Percentiles rank a stretch among this genome's conserved stretches.
phyloP scores from a whole-genome alignment of 108 stramenopile genomes.

The Fragilaria radians region DNA sequence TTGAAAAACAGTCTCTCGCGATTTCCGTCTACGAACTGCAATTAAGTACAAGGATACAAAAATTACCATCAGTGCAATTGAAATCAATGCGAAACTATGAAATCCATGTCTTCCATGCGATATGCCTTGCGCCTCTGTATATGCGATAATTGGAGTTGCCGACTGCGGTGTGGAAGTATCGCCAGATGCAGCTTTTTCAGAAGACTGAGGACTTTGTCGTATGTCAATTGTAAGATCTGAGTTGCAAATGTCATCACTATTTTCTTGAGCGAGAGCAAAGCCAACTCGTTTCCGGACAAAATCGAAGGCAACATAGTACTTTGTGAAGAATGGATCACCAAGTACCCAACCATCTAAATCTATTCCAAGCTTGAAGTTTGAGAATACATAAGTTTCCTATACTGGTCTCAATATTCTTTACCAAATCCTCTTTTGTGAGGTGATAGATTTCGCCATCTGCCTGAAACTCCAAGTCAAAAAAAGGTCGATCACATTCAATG shows the following conservation, averaged over 20 bases:
- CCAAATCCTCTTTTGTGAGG: constrained; percentile 39
- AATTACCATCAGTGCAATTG: not conserved
- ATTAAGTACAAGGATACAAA: not conserved
- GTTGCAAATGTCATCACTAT: constrained; percentile 16
- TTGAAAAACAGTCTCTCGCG: not conserved
- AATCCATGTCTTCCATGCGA: not conserved
- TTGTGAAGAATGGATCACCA: constrained; percentile 94
- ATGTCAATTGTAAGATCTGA: constrained; percentile 24
- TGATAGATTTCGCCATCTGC: constrained; percentile 28
- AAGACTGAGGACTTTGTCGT: too few species aligned
- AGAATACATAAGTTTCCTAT: constrained; percentile 26
- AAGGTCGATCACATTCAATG: constrained; percentile 31
- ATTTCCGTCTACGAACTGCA: not conserved
- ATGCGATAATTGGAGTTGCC: not conserved
- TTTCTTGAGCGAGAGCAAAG: constrained; percentile 54
- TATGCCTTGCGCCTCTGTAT: not conserved
- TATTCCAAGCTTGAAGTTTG: constrained; percentile 19
- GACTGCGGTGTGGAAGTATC: not conserved
- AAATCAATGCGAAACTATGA: not conserved
- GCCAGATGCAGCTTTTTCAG: not conserved
- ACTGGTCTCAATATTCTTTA: constrained; percentile 15
- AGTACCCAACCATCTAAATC: constrained; percentile 82
- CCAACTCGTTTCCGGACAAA: constrained; percentile 75
- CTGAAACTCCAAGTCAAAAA: constrained; percentile 36
- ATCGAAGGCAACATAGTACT: constrained; percentile 96